Percentiles rank a stretch among this genome's conserved stretches.
Conservation (phyloP, 257 asterid genomes). For the Apocynum venetum region DNA sequence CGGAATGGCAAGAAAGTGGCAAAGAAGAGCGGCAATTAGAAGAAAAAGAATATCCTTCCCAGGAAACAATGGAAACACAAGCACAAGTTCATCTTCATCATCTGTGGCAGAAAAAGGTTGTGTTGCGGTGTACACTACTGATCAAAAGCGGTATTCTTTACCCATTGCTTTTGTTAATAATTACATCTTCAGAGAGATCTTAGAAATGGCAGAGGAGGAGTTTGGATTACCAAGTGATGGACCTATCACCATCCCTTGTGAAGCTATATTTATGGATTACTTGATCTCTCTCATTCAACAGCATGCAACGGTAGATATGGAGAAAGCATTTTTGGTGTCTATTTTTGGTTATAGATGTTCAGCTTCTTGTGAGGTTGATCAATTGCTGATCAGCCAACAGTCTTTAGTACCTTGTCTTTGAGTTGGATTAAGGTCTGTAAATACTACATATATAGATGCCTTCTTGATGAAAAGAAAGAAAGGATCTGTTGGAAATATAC, state of each 20-base stretch:
- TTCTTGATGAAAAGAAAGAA: too few species aligned
- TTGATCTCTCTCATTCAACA: not conserved
- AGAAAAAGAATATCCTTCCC: constrained; percentile 22
- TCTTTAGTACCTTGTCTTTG: not conserved
- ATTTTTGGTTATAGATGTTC: not conserved
- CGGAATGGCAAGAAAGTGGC: constrained; percentile 14
- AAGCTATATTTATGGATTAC: constrained; percentile 16
- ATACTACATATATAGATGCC: too few species aligned
- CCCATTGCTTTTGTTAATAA: constrained; percentile 11
- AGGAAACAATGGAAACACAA: not conserved
- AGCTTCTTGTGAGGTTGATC: not conserved
- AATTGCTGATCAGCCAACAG: not conserved
- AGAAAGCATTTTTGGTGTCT: constrained; percentile 7
- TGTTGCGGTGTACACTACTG: constrained; percentile 16
- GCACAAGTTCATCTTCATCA: not conserved
- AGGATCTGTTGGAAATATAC: too few species aligned
- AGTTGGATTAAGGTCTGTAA: too few species aligned
- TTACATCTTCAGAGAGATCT: constrained; percentile 11
- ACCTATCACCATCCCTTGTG: constrained; percentile 20
- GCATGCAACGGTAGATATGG: not conserved
- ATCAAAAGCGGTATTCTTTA: not conserved
- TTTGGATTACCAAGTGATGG: constrained; percentile 17
- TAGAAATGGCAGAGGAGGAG: constrained; percentile 22
- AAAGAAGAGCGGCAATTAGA: constrained; percentile 11
- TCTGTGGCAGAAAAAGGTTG: constrained; percentile 16